These are phyloP conservation scores for Puccinia triticina DNA, from an alignment of 1,284 basidiomycete genomes.

Conservation along the genomic window DNA sequence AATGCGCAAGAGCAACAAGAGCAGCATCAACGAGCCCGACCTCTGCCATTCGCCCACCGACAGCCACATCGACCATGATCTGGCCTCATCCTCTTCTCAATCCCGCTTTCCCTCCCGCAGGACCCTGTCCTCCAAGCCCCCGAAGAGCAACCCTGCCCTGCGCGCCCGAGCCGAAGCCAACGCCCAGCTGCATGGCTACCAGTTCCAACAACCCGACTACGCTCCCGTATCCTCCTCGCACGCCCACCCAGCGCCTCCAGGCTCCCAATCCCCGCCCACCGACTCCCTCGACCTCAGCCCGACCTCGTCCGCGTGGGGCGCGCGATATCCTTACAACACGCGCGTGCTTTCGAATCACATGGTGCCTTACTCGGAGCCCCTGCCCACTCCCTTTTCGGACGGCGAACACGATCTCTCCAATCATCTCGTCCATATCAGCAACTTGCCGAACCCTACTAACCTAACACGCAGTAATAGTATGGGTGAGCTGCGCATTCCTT, in stretches of 20 bases:
- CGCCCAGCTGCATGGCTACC: conserved; percentile 9
- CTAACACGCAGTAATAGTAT: conserved; percentile 51
- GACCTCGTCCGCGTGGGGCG: background rate
- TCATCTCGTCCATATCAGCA: conserved; percentile 7
- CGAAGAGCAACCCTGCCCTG: conserved; percentile 45
- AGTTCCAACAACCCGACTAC: conserved; percentile 3
- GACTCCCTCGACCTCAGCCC: background rate
- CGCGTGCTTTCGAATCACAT: background rate
- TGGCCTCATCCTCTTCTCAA: background rate
- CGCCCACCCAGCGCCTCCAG: background rate
- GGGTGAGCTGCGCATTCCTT: conserved; percentile 50
- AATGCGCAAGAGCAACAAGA: conserved; percentile 7
- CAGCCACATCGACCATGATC: conserved; percentile 22
- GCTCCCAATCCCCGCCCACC: background rate
- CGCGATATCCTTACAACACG: background rate
- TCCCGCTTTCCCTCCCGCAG: background rate
- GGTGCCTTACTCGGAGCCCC: conserved; percentile 22
- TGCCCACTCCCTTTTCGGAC: background rate
- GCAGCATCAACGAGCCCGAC: conserved; percentile 15
- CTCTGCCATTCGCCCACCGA: conserved; percentile 7
- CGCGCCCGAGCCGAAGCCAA: conserved; percentile 26
- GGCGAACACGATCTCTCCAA: conserved; percentile 23
- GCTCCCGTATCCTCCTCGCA: no score
- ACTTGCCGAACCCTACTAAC: background rate
- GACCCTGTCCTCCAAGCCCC: conserved; percentile 35